Conservation (phyloP, 495 filamentous ascomycete genomes). For the Margaritispora aquatica region DNA sequence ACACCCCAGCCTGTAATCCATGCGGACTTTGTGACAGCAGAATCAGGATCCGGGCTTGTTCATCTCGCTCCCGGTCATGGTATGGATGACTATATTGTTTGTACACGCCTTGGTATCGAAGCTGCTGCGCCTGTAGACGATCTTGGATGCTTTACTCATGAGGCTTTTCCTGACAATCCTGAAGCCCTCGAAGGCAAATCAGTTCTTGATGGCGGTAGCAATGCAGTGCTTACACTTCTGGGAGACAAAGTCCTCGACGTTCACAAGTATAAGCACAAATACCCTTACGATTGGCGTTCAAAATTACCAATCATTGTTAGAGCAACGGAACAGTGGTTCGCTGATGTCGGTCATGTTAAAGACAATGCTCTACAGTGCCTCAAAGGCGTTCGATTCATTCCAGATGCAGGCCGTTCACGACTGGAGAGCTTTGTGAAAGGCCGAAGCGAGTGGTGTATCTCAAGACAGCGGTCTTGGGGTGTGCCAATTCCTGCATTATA, state of each 20-base stretch:
- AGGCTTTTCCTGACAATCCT: constrained; percentile 63
- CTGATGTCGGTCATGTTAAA: constrained; percentile 81
- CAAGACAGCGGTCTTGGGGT: constrained; percentile 94
- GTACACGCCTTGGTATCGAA: constrained; percentile 54
- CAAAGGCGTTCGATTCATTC: constrained; percentile 69
- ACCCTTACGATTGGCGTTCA: constrained; percentile 96
- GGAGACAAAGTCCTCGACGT: constrained; percentile 52
- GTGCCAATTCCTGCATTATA: constrained; percentile 93
- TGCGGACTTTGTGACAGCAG: constrained; percentile 79
- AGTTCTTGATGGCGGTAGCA: constrained; percentile 59
- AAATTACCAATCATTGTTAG: constrained; percentile 86
- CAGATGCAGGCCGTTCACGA: constrained; percentile 60
- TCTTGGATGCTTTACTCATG: constrained; percentile 68
- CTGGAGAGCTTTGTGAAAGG: constrained; percentile 79
- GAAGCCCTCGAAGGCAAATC: constrained; percentile 50
- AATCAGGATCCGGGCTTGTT: constrained; percentile 86
- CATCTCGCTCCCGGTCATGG: constrained; percentile 94
- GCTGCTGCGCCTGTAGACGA: constrained; percentile 78
- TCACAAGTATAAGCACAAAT: constrained; percentile 77
- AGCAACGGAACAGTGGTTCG: constrained; percentile 97
- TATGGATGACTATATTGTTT: constrained; percentile 91
- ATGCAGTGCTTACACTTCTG: constrained; percentile 61
- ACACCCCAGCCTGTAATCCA: constrained; percentile 62
- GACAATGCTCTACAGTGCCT: constrained; percentile 59
- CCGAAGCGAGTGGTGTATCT: constrained; percentile 96